A percentile compares a stretch with the other conserved stretches of the same genome.
These are phyloP conservation scores for Amaranthus palmeri DNA, from an alignment of 148 eudicot species.

Conservation along the genomic window DNA sequence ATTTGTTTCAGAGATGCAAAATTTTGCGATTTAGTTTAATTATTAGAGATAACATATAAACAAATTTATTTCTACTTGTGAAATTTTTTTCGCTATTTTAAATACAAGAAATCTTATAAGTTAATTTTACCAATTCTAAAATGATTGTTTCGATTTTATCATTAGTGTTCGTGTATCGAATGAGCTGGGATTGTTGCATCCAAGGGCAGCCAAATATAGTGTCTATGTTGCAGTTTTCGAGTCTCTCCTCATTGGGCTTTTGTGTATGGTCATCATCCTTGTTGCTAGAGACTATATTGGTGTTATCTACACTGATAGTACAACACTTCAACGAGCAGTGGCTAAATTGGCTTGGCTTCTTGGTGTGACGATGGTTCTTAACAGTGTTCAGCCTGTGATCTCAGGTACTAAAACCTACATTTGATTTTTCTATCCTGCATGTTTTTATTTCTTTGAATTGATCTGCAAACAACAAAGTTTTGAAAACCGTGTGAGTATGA, in stretches of 20 bases:
- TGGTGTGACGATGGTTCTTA: constrained; percentile 72
- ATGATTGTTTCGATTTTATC: not conserved
- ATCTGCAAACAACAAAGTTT: not conserved
- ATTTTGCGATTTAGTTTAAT: too few relatives aligned
- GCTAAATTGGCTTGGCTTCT: constrained; percentile 66
- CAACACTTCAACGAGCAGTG: constrained; percentile 51
- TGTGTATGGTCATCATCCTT: constrained; percentile 48
- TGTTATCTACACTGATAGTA: constrained; percentile 52
- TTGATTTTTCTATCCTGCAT: too few relatives aligned
- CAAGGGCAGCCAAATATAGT: constrained; percentile 63
- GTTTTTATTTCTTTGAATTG: not conserved
- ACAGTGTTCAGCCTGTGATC: constrained; percentile 80
- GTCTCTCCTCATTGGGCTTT: constrained; percentile 57
- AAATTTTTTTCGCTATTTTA: too few relatives aligned
- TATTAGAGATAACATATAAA: too few relatives aligned
- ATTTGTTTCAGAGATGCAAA: too few relatives aligned
- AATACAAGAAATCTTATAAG: too few relatives aligned
- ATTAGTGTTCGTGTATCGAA: constrained; percentile 74
- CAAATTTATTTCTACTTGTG: too few relatives aligned
- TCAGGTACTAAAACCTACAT: constrained; percentile 40
- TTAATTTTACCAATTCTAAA: not conserved
- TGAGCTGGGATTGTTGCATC: constrained; percentile 66
- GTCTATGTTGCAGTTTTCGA: constrained; percentile 58
- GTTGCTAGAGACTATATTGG: constrained; percentile 43
- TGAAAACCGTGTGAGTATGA: not conserved